Base-by-base conservation (phyloP, 2,329 filamentous ascomycete genomes). In the Colletotrichum sublineola region DNA sequence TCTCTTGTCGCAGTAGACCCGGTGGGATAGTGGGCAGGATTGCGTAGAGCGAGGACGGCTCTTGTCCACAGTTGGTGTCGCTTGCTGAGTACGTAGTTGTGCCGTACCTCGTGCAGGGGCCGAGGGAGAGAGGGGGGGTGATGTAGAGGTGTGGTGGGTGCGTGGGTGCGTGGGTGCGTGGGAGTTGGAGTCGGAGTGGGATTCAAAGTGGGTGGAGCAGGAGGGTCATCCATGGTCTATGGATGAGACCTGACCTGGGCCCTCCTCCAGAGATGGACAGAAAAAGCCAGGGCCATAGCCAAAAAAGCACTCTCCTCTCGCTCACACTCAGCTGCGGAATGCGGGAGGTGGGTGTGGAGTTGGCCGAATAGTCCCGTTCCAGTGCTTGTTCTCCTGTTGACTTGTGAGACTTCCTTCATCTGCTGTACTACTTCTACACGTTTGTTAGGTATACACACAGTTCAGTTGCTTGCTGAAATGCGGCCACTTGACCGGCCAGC, bases 261-360 rank as follows among this genome's bases (percentile, higher is more conserved):
- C 42, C 42, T 33, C n/a, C 14, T 62, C 44, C 18, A 52, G 33
- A 31, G 12, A 48, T 12, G 46, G 46, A 24, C 46, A 48, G 20
- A 38, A 33, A 38, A 31, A 62, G 24, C 61, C 33, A 40, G 24
- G 29, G 24, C 48, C 36, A 29, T 15, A 52, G 29, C 14, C n/a
- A 57, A 40, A 63, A 48, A 53, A 46, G 44, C 44, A 46, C 29
- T 20, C 24, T 33, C 9, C 15, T 48, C 46, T 8, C 18, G 14
- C 60, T 63, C 46, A 38, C 44, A 8, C 31, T 18, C 58, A 40
- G 29, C 24, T 31, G 33, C 33, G 33, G 46, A 69, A 64, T 72
- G 69, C 66, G 66, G 66, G 60, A 69, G 69, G 69, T 69, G 69
- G 60, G 66, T 72, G 69, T 72, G 66, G 69, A 64, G 38, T 38